A percentile compares a stretch with the other conserved stretches of the same genome.
These are phyloP conservation scores for Arthrinium phaeospermum DNA, from an alignment of 2,329 filamentous ascomycete species.

Conservation along the genomic window DNA sequence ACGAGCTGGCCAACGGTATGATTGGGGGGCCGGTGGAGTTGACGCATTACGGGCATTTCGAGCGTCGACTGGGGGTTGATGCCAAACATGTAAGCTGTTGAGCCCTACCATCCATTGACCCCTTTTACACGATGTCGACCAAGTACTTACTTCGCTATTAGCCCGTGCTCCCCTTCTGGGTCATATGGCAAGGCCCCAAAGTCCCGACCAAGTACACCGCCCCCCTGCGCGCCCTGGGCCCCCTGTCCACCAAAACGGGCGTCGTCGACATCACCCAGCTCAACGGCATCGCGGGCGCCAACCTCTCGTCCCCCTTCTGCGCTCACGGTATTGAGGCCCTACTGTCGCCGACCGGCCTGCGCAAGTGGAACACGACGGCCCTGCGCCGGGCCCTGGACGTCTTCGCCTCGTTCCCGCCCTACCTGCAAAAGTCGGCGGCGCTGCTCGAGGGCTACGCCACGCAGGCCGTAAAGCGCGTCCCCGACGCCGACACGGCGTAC, in stretches of 20 bases:
- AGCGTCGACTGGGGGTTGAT: neutral
- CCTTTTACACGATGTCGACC: too few relatives aligned
- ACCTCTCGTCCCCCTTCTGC: neutral
- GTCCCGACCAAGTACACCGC: neutral
- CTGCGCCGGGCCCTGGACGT: neutral
- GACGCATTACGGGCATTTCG: conserved; percentile 1
- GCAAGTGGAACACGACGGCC: neutral
- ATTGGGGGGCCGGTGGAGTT: neutral
- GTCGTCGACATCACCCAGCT: neutral
- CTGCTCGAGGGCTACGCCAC: conserved; percentile 27
- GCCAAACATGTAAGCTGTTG: neutral
- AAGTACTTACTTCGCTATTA: too few relatives aligned
- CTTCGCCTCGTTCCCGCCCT: conserved; percentile 20
- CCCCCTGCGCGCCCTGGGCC: neutral
- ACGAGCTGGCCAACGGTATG: neutral
- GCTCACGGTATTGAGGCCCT: neutral
- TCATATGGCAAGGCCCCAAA: neutral
- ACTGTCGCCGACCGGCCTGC: neutral
- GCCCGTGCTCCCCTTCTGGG: neutral
- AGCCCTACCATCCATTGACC: too few relatives aligned
- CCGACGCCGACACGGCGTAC: conserved; percentile 31
- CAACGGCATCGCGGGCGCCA: neutral
- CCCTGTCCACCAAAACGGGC: neutral
- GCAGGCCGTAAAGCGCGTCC: conserved; percentile 25
- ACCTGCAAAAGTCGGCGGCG: conserved; percentile 10